Evolutionary conservation across 2,329 filamentous ascomycete species (phyloP), one percentile per base, ranked within the genome.

Genomic region (Ascochyta koolunga): DNA sequence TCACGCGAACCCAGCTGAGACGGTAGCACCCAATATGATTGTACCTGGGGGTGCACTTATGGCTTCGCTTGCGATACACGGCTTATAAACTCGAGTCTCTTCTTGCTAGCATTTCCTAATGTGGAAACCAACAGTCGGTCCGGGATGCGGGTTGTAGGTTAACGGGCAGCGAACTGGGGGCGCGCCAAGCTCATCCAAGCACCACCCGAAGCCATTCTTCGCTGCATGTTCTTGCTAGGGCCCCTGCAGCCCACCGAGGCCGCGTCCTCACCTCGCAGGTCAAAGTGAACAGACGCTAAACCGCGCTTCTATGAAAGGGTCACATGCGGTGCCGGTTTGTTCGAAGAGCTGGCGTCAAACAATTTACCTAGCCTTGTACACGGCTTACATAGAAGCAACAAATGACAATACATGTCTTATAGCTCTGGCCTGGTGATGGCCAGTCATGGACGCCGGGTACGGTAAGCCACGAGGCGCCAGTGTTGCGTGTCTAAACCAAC

Each of bases 151-250:
- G 44, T 27, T 18, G 27, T 35, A 27, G 33, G 50, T 46, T 41
- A 49, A 55, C 55, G 64, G 64, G 62, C n/a, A 61, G 60, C 58
- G 64, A 66, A 71, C 60, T 61, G 64, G 65, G 69, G 65, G 68
- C 57, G 16, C n/a, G 56, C 66, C 60, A 71, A 70, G 67, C 59
- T 58, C 47, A 53, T 49, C 57, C 59, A 70, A 71, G 65, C 66
- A 53, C 49, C 51, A 57, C 37, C 46, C 38, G 38, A 41, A 41
- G 45, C 36, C 27, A 27, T 56, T 36, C 58, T 62, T 61, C 56
- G 64, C 55, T 51, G 37, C 51, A 52, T 8, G n/a, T 42, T 33
- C 29, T 54, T 57, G 60, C 50, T 7, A 21, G 24, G 31, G 62
- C 55, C 64, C 64, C 59, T 61, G 62, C 40, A 25, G 22, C 22